Base-by-base conservation (phyloP, 805 yeast species). In the Metschnikowia orientalis region DNA sequence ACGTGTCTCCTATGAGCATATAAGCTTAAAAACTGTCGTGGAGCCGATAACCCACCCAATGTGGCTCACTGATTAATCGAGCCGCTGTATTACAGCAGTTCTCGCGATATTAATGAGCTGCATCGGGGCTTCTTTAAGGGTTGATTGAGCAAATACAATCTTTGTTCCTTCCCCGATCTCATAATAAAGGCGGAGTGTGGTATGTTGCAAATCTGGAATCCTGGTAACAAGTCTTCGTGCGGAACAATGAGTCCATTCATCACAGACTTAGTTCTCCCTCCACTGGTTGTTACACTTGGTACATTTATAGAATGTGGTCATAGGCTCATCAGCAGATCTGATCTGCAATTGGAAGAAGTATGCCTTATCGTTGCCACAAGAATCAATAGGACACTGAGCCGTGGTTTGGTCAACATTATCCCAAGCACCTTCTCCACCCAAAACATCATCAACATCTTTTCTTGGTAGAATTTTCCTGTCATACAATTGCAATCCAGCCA, bases 381-480 rank as follows among this genome's bases (percentile, higher is more conserved):
- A 53, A 37, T 86, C 95, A 26, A 77, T 69, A 3, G 97, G 96
- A 68, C 98, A 90, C 56, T 90, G 95, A 1, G 90, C 86, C 2
- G 79, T 69, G 0, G 97, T 92, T 56, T 92, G 97, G 55, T 92
- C 98, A 17, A 92, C 98, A 53, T 92, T 90, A 57, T 90, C 97
- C 98, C 98, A 92, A 1, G 97, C 94, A 18, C 95, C 97, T 41
- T 79, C 92, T 21, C 95, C 95, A 37, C 98, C 98, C 11, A 92
- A 70, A 8, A 92, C 95, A 63, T 90, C 98, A 58, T 92, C 98
- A 3, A 92, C 90, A 45, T 87, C 83, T 53, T 92, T 92, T 55
- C 95, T 69, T 19, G 84, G 81, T 49, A 92, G 70, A 41, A 74
- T 73, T 53, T 84, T 87, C 35, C 97, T 71, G 53, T 89, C 97